Percentiles rank a stretch among this genome's conserved stretches.
Conservation (phyloP, 441 rosid genomes). For the Croton setiger region DNA sequence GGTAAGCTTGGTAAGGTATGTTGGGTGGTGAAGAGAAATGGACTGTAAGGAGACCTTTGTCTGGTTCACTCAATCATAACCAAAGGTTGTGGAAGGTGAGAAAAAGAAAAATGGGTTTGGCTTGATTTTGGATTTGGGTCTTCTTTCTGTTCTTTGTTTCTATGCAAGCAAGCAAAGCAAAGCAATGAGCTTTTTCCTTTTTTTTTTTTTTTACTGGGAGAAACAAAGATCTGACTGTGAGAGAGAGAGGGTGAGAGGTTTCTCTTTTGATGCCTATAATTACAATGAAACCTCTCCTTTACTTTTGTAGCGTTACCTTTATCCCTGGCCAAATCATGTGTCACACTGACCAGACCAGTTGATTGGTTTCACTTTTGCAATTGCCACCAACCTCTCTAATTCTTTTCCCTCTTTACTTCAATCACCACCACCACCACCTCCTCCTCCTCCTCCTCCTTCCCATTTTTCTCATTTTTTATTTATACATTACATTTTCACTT, state of each 20-base stretch:
- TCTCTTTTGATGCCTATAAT: constrained; percentile 42
- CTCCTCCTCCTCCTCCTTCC: not conserved
- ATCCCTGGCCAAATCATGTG: constrained; percentile 54
- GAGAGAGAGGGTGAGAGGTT: constrained; percentile 20
- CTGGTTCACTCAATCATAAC: constrained; percentile 32
- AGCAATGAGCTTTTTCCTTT: no score
- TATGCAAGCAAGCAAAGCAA: constrained; percentile 25
- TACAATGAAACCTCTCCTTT: constrained; percentile 31
- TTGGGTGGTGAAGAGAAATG: constrained; percentile 20
- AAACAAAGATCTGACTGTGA: constrained; percentile 29
- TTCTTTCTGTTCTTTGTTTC: constrained; percentile 33
- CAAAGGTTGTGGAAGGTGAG: constrained; percentile 17
- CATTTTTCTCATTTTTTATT: no score
- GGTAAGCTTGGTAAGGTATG: constrained; percentile 29
- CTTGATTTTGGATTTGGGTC: constrained; percentile 31
- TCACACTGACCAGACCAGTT: constrained; percentile 31
- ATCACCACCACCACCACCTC: not conserved
- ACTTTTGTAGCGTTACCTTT: constrained; percentile 30
- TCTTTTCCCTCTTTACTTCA: not conserved
- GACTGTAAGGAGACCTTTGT: constrained; percentile 31
- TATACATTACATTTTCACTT: not conserved
- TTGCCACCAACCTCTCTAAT: constrained; percentile 17
- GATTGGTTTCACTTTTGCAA: constrained; percentile 28
- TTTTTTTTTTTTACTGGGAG: constrained; percentile 27
- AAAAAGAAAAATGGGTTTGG: constrained; percentile 17